These are phyloP conservation scores for Phytophthora cryptogea DNA, from an alignment of 352 stramenopile genomes.

Conservation along the genomic window DNA sequence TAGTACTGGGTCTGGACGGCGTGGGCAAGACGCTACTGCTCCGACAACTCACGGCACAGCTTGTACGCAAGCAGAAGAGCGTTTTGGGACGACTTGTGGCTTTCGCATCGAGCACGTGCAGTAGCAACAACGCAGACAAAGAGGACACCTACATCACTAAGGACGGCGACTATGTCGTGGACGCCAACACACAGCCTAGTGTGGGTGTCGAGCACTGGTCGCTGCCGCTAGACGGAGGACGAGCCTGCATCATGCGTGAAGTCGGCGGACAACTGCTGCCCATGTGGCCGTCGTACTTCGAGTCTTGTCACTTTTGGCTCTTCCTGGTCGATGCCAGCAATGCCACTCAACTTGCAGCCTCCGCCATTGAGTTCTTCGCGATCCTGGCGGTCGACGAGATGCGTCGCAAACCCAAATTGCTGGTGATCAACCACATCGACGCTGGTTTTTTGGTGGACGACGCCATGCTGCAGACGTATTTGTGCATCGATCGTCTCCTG, in stretches of 20 bases:
- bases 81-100: constrained; percentile 47
- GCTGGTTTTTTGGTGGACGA: constrained; percentile 51
- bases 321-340: constrained; percentile 73
- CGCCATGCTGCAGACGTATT: constrained; percentile 49
- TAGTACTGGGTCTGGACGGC: constrained; percentile 71
- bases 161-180: constrained; percentile 26
- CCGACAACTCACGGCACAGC: constrained; percentile 55
- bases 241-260: constrained; percentile 54
- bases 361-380: constrained; percentile 68
- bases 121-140: constrained; percentile 10
- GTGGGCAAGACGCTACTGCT: constrained; percentile 74
- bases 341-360: constrained; percentile 46
- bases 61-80: constrained; percentile 44
- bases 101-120: constrained; percentile 26
- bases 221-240: constrained; percentile 44
- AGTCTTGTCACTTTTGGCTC: constrained; percentile 67
- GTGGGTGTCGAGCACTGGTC: constrained; percentile 67
- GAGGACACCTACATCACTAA: constrained; percentile 11
- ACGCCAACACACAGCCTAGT: constrained; percentile 57
- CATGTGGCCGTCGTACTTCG: constrained; percentile 78
- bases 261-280: constrained; percentile 68
- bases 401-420: constrained; percentile 59
- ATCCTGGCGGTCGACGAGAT: constrained; percentile 58
- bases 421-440: constrained; percentile 80
- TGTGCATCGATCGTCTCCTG: constrained; percentile 60